Evolutionary conservation across 2,329 filamentous ascomycete species (phyloP).

Genomic region (Bipolaris bicolor): DNA sequence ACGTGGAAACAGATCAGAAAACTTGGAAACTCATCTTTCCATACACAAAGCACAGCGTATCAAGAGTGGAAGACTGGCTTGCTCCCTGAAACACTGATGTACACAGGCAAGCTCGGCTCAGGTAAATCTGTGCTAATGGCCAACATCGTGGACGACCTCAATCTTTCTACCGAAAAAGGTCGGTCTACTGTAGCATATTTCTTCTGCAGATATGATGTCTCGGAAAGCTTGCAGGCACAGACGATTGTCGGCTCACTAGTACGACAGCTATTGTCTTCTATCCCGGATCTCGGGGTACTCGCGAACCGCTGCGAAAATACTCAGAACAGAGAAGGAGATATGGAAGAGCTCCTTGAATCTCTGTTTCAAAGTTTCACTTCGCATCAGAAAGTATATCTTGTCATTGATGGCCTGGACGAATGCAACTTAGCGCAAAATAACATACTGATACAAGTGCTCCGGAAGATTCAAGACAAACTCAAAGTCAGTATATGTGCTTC

Average conservation of each 20-base stretch:
- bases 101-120: slow-evolving; percentile 51
- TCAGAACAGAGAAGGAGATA: slow-evolving; percentile 6
- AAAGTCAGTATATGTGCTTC: slow-evolving; percentile 34
- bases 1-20: slow-evolving; percentile 54
- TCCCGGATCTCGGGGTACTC: slow-evolving; percentile 26
- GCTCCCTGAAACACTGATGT: slow-evolving; percentile 42
- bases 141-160: slow-evolving; percentile 50
- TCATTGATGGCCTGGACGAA: slow-evolving; percentile 48
- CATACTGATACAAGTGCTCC: slow-evolving; percentile 23
- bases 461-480: slow-evolving; percentile 28
- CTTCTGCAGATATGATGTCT: slow-evolving; percentile 35
- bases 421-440: slow-evolving; percentile 27
- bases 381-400: slow-evolving; percentile 34
- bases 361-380: slow-evolving; percentile 24
- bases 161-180: slow-evolving; percentile 4
- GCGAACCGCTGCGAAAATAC: slow-evolving; percentile 11
- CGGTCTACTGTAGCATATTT: slow-evolving; percentile 30
- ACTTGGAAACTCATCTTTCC: slow-evolving; percentile 44
- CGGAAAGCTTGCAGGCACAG: slow-evolving; percentile 30
- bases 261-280: slow-evolving; percentile 47
- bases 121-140: slow-evolving; percentile 56
- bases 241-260: slow-evolving; percentile 34
- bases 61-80: slow-evolving; percentile 34
- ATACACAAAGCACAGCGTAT: slow-evolving; percentile 30
- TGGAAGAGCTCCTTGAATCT: slow-evolving; percentile 26